These are phyloP conservation scores for Arthrobotrys musiformis DNA, from an alignment of 2,329 filamentous ascomycete species.

Conservation along the genomic window DNA sequence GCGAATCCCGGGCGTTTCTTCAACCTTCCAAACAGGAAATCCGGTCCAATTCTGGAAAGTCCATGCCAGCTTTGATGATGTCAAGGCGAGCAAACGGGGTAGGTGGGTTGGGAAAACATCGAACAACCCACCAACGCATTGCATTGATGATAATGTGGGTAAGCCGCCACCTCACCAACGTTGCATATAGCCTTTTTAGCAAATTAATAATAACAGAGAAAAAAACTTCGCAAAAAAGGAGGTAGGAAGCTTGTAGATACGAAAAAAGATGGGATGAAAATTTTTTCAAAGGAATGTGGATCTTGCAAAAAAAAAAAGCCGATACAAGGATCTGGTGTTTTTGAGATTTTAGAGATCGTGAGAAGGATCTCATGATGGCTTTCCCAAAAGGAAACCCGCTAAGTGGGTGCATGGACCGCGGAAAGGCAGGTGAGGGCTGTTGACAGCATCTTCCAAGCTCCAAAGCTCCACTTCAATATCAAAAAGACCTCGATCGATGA, in stretches of 20 bases:
- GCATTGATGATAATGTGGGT: slow-evolving; percentile 9
- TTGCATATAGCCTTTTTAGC: slow-evolving; percentile 17
- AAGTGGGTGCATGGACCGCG: slow-evolving; percentile 33
- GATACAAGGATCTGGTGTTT: background rate
- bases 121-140: slow-evolving; percentile 20
- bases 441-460: slow-evolving; percentile 2
- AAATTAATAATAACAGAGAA: background rate
- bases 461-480: background rate
- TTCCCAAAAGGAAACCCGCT: slow-evolving; percentile 37
- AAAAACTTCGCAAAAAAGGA: background rate
- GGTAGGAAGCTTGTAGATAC: background rate
- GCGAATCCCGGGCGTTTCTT: slow-evolving; percentile 24
- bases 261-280: slow-evolving; percentile 54
- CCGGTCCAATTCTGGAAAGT: slow-evolving; percentile 46
- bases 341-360: slow-evolving; percentile 5
- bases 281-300: slow-evolving; percentile 27
- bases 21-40: slow-evolving; percentile 53
- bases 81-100: background rate
- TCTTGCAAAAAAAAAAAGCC: background rate
- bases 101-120: background rate
- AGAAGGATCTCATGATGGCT: slow-evolving; percentile 7
- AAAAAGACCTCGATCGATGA: slow-evolving; percentile 13
- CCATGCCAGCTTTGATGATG: slow-evolving; percentile 19
- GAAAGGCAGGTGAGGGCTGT: slow-evolving; percentile 24
- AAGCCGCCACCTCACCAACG: slow-evolving; percentile 21